These are phyloP conservation scores for Ephemerocybe angulata DNA, from an alignment of 768 basidiomycete genomes.

Conservation along the genomic window DNA sequence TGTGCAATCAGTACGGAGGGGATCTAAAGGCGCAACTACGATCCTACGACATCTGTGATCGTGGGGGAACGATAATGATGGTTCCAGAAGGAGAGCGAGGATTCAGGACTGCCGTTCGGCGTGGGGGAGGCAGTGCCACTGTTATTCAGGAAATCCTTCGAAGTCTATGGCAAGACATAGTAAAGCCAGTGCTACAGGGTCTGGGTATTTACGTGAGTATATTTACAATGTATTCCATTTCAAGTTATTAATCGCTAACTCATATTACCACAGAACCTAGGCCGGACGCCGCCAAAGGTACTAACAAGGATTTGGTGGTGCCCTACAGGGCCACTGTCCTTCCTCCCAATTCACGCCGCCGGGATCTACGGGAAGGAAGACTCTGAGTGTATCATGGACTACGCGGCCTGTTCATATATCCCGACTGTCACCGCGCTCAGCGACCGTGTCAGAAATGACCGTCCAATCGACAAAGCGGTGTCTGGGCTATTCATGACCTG, in stretches of 20 bases:
- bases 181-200: conserved; percentile 7
- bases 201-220: conserved; percentile 9
- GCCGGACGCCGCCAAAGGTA: too few species aligned
- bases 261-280: too few species aligned
- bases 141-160: not conserved
- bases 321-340: conserved; percentile 3
- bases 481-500: not conserved
- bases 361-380: not conserved
- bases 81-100: conserved; percentile 10
- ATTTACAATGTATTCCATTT: too few species aligned
- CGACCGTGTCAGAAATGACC: not conserved
- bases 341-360: conserved; percentile 5
- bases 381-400: not conserved
- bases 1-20: not conserved
- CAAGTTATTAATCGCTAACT: too few species aligned
- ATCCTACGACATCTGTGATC: not conserved
- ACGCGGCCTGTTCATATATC: conserved; percentile 5
- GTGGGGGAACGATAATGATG: conserved; percentile 7
- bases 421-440: conserved; percentile 1
- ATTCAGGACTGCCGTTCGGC: not conserved
- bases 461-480: not conserved
- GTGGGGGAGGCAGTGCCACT: not conserved
- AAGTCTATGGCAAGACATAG: not conserved
- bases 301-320: conserved; percentile 4
- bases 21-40: not conserved